phyloP scores from a whole-genome alignment of 1,284 basidiomycete species.

The Sanguinoderma infundibulare region DNA sequence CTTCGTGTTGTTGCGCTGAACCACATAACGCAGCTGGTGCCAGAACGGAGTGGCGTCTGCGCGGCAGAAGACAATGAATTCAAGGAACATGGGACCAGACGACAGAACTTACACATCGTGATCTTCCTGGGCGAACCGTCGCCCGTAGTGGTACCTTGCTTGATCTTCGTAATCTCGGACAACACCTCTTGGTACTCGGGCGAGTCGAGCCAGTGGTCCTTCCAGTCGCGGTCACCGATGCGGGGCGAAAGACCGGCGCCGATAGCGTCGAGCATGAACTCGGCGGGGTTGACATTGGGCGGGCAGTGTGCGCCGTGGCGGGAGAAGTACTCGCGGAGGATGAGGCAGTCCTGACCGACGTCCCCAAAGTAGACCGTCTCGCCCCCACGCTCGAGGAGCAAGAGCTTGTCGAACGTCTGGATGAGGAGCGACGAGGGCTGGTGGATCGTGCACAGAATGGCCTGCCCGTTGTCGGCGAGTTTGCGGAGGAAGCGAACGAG shows the following conservation, averaged over 20 bases:
- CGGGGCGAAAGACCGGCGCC: constrained; percentile 47
- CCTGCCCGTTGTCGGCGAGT: constrained; percentile 86
- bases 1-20: constrained; percentile 74
- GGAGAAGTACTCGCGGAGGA: constrained; percentile 74
- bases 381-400: constrained; percentile 68
- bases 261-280: constrained; percentile 45
- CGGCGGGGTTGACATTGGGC: constrained; percentile 49
- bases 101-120: constrained; percentile 35
- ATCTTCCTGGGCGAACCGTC: constrained; percentile 23
- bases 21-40: constrained; percentile 81
- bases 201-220: constrained; percentile 64
- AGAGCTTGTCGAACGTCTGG: constrained; percentile 77
- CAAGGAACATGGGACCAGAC: not conserved
- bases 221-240: constrained; percentile 66
- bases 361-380: constrained; percentile 83
- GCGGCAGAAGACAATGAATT: not conserved
- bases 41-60: constrained; percentile 78
- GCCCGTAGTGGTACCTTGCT: constrained; percentile 32
- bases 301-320: constrained; percentile 68
- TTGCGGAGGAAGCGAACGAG: constrained; percentile 85
- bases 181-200: constrained; percentile 39
- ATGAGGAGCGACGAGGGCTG: constrained; percentile 72
- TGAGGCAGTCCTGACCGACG: constrained; percentile 67
- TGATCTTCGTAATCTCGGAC: constrained; percentile 41
- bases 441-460: constrained; percentile 80